Base-by-base conservation (phyloP, 2,329 filamentous ascomycete genomes). In the Trichoderma sp. region DNA sequence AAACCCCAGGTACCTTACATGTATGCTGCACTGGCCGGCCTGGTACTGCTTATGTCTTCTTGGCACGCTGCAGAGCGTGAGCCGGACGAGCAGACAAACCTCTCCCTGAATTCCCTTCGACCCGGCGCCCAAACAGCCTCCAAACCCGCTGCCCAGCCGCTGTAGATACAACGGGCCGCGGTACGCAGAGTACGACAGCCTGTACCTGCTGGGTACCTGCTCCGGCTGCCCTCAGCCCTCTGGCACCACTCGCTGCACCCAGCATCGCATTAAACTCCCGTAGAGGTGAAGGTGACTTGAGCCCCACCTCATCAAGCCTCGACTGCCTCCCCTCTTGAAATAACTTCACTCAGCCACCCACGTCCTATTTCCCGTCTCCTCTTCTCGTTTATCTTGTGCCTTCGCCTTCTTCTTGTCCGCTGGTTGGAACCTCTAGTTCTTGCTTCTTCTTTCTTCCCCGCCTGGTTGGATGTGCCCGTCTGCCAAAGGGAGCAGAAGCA, bases 301-400 rank as follows among this genome's bases (percentile, higher is more conserved):
- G 63, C 68, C 68, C 68, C 68, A 69, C 68, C 30, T 60, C 51
- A 21, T 66, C 68, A 54, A 59, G 46, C 68, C 68, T 69, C 63
- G 68, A 69, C 37, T 30, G 59, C 28, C 55, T 61, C 55, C 51
- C 51, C 49, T 55, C 61, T 46, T 66, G 5, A n/a, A 49, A 55
- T 51, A 59, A 49, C 68, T 56, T 69, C 61, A 63, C 66, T 60
- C 66, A 67, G 28, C 65, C 55, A 43, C 55, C 39, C 18, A 10
- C 32, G 10, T 32, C 43, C 43, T 55, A 39, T 37, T 49, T 32
- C 3, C 26, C 37, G 39, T 32, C 21, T 21, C n/a, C 11, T 28
- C 46, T n/a, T 68, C 26, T 30, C 52, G 46, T 55, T 51, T 46
- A 54, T 21, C 39, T 37, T 11, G 14, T 28, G 16, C 59, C 66